phyloP scores from a whole-genome alignment of 371 early-diverging fungal species.

The Rhizopus microsporus region DNA sequence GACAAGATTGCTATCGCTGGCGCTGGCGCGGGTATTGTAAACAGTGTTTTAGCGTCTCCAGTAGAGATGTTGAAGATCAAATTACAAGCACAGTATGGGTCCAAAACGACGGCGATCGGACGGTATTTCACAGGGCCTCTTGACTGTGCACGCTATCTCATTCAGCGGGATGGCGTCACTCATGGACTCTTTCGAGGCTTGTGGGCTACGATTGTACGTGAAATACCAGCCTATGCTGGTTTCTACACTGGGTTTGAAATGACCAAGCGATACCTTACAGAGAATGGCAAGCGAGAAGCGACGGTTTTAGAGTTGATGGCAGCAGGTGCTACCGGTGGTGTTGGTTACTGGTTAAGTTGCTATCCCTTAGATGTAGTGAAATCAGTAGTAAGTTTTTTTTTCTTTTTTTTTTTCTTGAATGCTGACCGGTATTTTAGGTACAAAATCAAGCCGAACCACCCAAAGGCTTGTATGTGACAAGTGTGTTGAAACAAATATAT shows the following conservation, averaged over 20 bases:
- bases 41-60: slow-evolving; percentile 75
- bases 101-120: slow-evolving; percentile 22
- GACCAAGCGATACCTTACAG: slow-evolving; percentile 62
- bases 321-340: slow-evolving; percentile 76
- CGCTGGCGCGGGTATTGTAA: slow-evolving; percentile 74
- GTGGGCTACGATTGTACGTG: slow-evolving; percentile 76
- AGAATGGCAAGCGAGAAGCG: slow-evolving; percentile 40
- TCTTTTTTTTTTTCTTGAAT: background rate
- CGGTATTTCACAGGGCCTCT: slow-evolving; percentile 58
- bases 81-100: slow-evolving; percentile 75
- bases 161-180: slow-evolving; percentile 62
- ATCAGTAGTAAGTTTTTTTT: slow-evolving; percentile 58
- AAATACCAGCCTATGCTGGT: slow-evolving; percentile 84
- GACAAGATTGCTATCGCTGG: slow-evolving; percentile 77
- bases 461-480: slow-evolving; percentile 61
- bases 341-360: slow-evolving; percentile 79
- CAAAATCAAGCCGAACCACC: slow-evolving; percentile 66
- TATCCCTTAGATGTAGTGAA: slow-evolving; percentile 88
- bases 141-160: slow-evolving; percentile 65
- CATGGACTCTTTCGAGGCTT: slow-evolving; percentile 79
- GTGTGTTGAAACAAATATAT: slow-evolving; percentile 53
- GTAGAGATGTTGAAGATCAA: slow-evolving; percentile 83
- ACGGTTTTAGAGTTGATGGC: slow-evolving; percentile 64
- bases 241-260: slow-evolving; percentile 83
- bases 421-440: slow-evolving; percentile 30